Conservation (phyloP, 495 filamentous ascomycete species). For the Bathelium albidoporum region DNA sequence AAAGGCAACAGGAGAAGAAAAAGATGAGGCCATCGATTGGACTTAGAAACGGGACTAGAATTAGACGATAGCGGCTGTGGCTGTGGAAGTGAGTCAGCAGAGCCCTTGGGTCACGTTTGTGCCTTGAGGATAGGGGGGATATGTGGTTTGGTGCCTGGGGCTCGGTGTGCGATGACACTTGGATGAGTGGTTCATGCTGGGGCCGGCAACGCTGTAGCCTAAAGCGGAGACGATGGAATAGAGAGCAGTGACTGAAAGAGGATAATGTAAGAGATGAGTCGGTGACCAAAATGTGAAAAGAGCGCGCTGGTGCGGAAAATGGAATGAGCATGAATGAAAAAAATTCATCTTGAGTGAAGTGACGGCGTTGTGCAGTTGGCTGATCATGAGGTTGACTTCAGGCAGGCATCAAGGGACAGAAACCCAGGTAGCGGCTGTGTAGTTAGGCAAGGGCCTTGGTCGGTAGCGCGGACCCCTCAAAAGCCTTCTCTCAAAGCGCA, state of each 20-base stretch:
- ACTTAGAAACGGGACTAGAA: neutral
- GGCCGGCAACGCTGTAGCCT: neutral
- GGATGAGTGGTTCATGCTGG: neutral
- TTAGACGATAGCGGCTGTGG: neutral
- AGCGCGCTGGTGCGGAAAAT: neutral
- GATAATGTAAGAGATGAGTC: neutral
- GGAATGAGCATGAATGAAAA: neutral
- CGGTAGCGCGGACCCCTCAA: neutral
- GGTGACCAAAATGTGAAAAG: neutral
- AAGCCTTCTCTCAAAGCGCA: neutral
- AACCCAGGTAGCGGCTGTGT: neutral
- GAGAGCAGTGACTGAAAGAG: neutral
- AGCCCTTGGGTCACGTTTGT: neutral
- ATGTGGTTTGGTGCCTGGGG: neutral
- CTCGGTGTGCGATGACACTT: neutral
- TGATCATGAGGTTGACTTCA: neutral
- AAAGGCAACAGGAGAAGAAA: neutral
- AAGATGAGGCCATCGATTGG: neutral
- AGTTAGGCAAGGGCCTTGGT: neutral
- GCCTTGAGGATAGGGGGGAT: neutral
- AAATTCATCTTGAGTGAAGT: neutral
- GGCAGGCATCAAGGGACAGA: too few relatives aligned
- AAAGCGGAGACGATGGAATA: neutral
- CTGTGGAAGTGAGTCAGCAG: neutral
- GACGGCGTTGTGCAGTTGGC: neutral